Percentiles rank a stretch among this genome's conserved stretches.
phyloP scores from a whole-genome alignment of 768 basidiomycete genomes.

The Amylocystis lapponica region DNA sequence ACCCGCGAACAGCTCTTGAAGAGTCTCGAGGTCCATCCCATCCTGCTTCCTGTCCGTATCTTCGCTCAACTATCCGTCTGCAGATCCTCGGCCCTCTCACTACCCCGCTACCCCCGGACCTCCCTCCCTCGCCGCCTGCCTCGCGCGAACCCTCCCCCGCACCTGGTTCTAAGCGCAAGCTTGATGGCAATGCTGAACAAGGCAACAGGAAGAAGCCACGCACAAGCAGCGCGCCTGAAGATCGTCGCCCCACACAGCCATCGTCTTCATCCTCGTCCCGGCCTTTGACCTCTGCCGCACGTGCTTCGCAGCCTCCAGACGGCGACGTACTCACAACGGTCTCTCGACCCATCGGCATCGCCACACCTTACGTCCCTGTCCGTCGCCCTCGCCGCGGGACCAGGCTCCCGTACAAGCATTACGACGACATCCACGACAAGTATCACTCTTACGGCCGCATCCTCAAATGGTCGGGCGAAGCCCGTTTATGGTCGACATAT shows the following conservation, averaged over 20 bases:
- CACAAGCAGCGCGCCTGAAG: slow-evolving; percentile 12
- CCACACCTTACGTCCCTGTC: slow-evolving; percentile 44
- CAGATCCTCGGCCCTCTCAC: slow-evolving; percentile 38
- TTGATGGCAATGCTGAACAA: slow-evolving; percentile 21
- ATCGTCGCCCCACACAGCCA: slow-evolving; percentile 21
- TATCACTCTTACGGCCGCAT: slow-evolving; percentile 65
- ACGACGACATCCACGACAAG: slow-evolving; percentile 58
- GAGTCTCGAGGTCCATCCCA: slow-evolving; percentile 32
- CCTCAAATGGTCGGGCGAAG: slow-evolving; percentile 82
- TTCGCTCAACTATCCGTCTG: slow-evolving; percentile 15
- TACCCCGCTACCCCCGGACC: slow-evolving; percentile 37
- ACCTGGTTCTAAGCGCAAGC: slow-evolving; percentile 35
- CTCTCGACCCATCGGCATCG: slow-evolving; percentile 18
- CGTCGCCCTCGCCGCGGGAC: slow-evolving; percentile 60
- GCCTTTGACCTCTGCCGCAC: slow-evolving; percentile 17
- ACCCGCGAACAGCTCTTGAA: slow-evolving; percentile 31
- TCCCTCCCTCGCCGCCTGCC: slow-evolving; percentile 41
- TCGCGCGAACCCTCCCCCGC: slow-evolving; percentile 39
- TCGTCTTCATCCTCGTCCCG: slow-evolving; percentile 22
- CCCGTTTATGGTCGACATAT: slow-evolving; percentile 72
- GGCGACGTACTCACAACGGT: slow-evolving; percentile 45
- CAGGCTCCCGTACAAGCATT: slow-evolving; percentile 38
- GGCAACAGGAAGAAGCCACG: slow-evolving; percentile 29
- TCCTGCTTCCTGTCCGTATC: slow-evolving; percentile 1
- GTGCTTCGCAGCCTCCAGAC: slow-evolving; percentile 38